Percentiles rank a stretch among this genome's conserved stretches.
Conservation (phyloP, 805 yeast species). For the Blastobotrys robertii region DNA sequence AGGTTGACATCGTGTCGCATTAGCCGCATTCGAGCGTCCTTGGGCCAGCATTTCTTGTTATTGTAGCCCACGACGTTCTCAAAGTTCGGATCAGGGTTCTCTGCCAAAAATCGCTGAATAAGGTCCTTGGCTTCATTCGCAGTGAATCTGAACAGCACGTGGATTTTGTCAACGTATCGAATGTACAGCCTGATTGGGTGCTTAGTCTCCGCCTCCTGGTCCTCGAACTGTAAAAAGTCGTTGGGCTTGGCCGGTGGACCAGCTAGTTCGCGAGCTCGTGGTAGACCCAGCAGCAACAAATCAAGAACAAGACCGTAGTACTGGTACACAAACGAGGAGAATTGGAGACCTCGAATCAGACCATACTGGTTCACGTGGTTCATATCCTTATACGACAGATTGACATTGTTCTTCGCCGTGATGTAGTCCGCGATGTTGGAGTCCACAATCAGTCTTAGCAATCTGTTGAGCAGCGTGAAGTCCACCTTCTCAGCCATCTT, state of each 20-base stretch:
- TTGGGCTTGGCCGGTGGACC: conserved; percentile 67
- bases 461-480: conserved; percentile 72
- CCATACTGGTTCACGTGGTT: conserved; percentile 86
- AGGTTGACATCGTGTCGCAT: conserved; percentile 86
- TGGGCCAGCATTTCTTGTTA: conserved; percentile 90
- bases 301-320: conserved; percentile 84
- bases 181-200: conserved; percentile 76
- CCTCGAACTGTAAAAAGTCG: conserved; percentile 65
- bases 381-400: conserved; percentile 86
- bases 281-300: conserved; percentile 70
- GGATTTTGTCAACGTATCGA: conserved; percentile 75
- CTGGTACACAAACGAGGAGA: conserved; percentile 81
- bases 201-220: conserved; percentile 44
- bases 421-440: conserved; percentile 91
- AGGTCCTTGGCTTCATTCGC: conserved; percentile 67
- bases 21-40: conserved; percentile 81
- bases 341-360: conserved; percentile 77
- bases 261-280: conserved; percentile 79
- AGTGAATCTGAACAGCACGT: conserved; percentile 66
- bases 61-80: conserved; percentile 79
- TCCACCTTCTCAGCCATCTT: conserved; percentile 81
- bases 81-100: conserved; percentile 88
- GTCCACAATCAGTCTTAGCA: conserved; percentile 73
- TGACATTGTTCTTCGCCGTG: conserved; percentile 78
- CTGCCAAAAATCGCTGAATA: conserved; percentile 64